Evolutionary conservation across 2,329 filamentous ascomycete species (phyloP).

Genomic region (Dothidotthia symphoricarpi): DNA sequence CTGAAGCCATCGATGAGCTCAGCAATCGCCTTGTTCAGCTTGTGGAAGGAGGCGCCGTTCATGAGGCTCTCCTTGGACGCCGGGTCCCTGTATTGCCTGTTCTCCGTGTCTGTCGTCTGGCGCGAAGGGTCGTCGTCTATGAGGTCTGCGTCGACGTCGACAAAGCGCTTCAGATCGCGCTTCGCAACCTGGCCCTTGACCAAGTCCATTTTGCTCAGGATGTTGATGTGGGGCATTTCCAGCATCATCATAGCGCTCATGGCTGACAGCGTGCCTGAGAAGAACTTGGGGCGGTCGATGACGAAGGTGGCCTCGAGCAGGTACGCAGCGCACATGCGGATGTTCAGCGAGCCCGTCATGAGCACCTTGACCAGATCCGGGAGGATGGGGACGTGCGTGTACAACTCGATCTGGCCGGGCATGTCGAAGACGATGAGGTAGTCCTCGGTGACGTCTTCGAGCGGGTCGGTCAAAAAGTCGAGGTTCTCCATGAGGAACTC

Average conservation of each 20-base stretch:
- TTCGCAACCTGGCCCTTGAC: slow-evolving; percentile 85
- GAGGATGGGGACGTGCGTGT: slow-evolving; percentile 92
- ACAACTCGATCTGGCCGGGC: slow-evolving; percentile 97
- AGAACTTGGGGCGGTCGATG: slow-evolving; percentile 94
- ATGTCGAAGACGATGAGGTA: slow-evolving; percentile 98
- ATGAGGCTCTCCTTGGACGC: slow-evolving; percentile 68
- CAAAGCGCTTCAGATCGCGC: slow-evolving; percentile 83
- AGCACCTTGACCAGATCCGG: slow-evolving; percentile 81
- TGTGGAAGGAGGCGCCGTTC: slow-evolving; percentile 77
- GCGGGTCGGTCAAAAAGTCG: slow-evolving; percentile 81
- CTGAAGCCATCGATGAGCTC: slow-evolving; percentile 94
- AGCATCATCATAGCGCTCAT: slow-evolving; percentile 99
- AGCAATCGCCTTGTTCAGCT: slow-evolving; percentile 83
- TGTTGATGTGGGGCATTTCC: slow-evolving; percentile 93
- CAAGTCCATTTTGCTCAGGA: slow-evolving; percentile 96
- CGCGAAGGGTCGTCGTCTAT: slow-evolving; percentile 74
- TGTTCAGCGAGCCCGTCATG: slow-evolving; percentile 77
- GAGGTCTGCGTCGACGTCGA: slow-evolving; percentile 79
- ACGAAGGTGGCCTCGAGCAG: slow-evolving; percentile 95
- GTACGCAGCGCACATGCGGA: slow-evolving; percentile 90
- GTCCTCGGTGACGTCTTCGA: slow-evolving; percentile 85
- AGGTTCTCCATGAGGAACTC: slow-evolving; percentile 94
- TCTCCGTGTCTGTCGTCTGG: slow-evolving; percentile 42
- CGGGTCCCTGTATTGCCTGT: slow-evolving; percentile 58
- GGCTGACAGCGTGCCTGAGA: slow-evolving; percentile 88